Evolutionary conservation across 371 early-diverging fungal species (phyloP), one percentile per base, ranked within the genome.

Genomic region (Mortierella sp.): DNA sequence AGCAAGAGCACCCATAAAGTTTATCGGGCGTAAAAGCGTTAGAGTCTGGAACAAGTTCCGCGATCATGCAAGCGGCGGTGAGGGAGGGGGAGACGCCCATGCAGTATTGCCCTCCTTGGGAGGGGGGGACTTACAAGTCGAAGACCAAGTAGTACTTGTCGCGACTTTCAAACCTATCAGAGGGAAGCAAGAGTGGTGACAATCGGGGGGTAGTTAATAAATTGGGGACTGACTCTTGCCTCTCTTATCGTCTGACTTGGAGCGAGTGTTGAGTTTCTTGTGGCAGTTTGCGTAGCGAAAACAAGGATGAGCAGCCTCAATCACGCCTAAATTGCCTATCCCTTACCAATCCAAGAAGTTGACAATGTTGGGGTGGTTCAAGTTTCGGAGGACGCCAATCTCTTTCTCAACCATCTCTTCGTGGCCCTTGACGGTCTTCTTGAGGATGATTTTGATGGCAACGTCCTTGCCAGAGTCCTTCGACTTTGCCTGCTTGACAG

Each of bases 111-210:
- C 52, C 26, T 52, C 52, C 5, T 11, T 26, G 5, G 2, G 52
- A 18, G 14, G 12, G 3, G 30, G 21, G 55, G 45, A 75, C 84
- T 74, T 86, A 86, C 89, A 97, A 83, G 71, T 96, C 92, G 85
- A 95, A 96, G 30, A 98, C 96, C 12, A 98, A 81, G 80, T 95
- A 96, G 76, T 94, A 92, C 79, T 95, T 92, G 66, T 90, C 88
- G 73, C 90, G 90, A 60, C 73, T 74, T 68, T 85, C 85, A 58
- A 83, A 85, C 79, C 79, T 79, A 50, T 26, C 23, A 25, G 25
- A 37, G 5, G 9, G 3, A 37, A 37, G 37, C n/a, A n/a, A 37
- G 37, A 37, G 37, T 37, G n/a, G n/a, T n/a, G n/a, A n/a, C n/a
- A 37, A 37, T 37, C 9, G 37, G 37, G 37, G 9, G 5, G 37